These are phyloP conservation scores for Ambrosia artemisiifolia DNA, from an alignment of 129 eudicot genomes.

Conservation along the genomic window DNA sequence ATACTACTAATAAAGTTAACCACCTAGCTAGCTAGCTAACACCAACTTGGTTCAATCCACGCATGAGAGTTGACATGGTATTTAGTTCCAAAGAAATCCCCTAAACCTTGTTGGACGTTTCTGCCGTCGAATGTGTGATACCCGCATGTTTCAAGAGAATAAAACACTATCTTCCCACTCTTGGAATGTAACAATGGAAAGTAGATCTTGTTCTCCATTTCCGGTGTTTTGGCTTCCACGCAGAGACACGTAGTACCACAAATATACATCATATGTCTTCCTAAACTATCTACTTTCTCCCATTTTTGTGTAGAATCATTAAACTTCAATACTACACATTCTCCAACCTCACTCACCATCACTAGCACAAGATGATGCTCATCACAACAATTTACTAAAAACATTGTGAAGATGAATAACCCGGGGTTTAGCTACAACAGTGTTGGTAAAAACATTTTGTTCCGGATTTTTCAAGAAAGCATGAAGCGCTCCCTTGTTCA, in stretches of 20 bases:
- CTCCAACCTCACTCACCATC: background rate
- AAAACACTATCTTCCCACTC: too few species aligned
- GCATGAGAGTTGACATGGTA: background rate
- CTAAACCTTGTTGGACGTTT: background rate
- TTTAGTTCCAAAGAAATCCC: background rate
- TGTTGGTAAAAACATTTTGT: background rate
- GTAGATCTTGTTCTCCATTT: conserved; percentile 31
- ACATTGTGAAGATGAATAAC: background rate
- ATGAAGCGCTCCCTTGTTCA: conserved; percentile 9
- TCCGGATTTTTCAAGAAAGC: too few species aligned
- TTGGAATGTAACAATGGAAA: too few species aligned
- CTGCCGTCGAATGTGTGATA: too few species aligned
- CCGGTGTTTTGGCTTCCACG: background rate
- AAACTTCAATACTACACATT: conserved; percentile 17
- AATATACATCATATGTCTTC: conserved; percentile 13
- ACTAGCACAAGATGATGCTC: background rate
- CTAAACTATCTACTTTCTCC: conserved; percentile 17
- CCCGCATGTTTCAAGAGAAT: too few species aligned
- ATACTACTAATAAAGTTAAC: background rate
- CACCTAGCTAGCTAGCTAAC: too few species aligned
- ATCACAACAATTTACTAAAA: background rate
- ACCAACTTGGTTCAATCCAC: conserved; percentile 23
- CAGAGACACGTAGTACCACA: background rate
- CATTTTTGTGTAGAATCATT: background rate
- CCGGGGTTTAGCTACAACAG: background rate